These are phyloP conservation scores for Thermochaetoides thermophila DNA, from an alignment of 495 filamentous ascomycete species.

Conservation along the genomic window DNA sequence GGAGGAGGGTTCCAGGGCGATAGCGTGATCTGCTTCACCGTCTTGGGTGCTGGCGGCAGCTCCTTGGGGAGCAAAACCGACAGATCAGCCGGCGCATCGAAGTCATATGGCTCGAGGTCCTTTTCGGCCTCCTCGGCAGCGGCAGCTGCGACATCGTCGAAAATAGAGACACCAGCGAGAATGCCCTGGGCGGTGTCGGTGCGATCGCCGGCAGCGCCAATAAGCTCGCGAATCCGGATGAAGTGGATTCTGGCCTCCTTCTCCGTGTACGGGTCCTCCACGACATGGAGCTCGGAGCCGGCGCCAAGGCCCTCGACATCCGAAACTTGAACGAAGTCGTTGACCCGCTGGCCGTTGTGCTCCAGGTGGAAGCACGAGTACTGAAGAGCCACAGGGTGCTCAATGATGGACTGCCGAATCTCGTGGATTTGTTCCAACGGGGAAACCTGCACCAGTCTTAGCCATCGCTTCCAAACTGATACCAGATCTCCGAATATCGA, in stretches of 20 bases:
- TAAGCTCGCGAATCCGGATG: conserved; percentile 75
- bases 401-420: conserved; percentile 89
- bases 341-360: conserved; percentile 68
- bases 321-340: conserved; percentile 87
- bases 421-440: conserved; percentile 94
- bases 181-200: conserved; percentile 81
- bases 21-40: conserved; percentile 71
- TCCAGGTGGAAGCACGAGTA: conserved; percentile 99
- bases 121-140: conserved; percentile 37
- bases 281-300: conserved; percentile 60
- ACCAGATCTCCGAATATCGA: no score
- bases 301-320: conserved; percentile 68
- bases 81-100: conserved; percentile 50
- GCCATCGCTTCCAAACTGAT: conserved; percentile 4
- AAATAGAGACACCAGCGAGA: conserved; percentile 71
- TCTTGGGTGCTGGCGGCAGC: conserved; percentile 59
- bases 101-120: conserved; percentile 55
- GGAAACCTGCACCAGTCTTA: conserved; percentile 50
- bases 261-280: conserved; percentile 96
- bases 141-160: conserved; percentile 50
- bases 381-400: conserved; percentile 82
- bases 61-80: conserved; percentile 54
- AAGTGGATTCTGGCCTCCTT: conserved; percentile 95
- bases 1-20: conserved; percentile 96
- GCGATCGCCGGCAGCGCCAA: conserved; percentile 79